phyloP scores from a whole-genome alignment of 2,329 filamentous ascomycete species.

The Triangularia verruculosa region DNA sequence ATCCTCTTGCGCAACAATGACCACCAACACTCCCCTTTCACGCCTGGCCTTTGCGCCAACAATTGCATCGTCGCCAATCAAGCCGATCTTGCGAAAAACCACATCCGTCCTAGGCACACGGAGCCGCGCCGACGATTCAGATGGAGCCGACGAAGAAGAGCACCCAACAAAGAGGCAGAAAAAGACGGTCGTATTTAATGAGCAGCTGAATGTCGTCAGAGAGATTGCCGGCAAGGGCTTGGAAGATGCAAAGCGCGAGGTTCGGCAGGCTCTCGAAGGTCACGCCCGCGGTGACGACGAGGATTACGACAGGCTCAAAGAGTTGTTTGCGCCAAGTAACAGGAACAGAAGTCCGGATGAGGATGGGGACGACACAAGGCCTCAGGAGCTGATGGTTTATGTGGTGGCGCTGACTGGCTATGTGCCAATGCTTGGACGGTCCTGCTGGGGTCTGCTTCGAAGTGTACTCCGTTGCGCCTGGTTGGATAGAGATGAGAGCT shows the following conservation, averaged over 20 bases:
- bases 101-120: slow-evolving; percentile 43
- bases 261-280: slow-evolving; percentile 54
- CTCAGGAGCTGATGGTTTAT: slow-evolving; percentile 58
- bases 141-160: slow-evolving; percentile 39
- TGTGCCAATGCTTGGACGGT: slow-evolving; percentile 57
- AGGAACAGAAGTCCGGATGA: slow-evolving; percentile 34
- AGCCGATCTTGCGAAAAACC: slow-evolving; percentile 51
- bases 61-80: slow-evolving; percentile 40
- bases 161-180: slow-evolving; percentile 51
- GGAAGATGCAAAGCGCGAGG: slow-evolving; percentile 54
- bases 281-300: slow-evolving; percentile 57
- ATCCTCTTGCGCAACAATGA: neutral
- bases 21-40: neutral
- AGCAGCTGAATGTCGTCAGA: slow-evolving; percentile 55
- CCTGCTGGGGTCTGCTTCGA: slow-evolving; percentile 57
- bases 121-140: slow-evolving; percentile 40
- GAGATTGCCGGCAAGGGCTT: slow-evolving; percentile 52
- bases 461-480: slow-evolving; percentile 60
- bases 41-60: neutral
- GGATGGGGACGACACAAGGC: slow-evolving; percentile 44
- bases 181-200: slow-evolving; percentile 56
- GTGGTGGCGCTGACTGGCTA: slow-evolving; percentile 61
- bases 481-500: slow-evolving; percentile 62
- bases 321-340: slow-evolving; percentile 53
- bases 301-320: slow-evolving; percentile 60